Evolutionary conservation across 2,329 filamentous ascomycete genomes (phyloP), one percentile per base, ranked within the genome.

Genomic region (Cryphonectria naterciae): DNA sequence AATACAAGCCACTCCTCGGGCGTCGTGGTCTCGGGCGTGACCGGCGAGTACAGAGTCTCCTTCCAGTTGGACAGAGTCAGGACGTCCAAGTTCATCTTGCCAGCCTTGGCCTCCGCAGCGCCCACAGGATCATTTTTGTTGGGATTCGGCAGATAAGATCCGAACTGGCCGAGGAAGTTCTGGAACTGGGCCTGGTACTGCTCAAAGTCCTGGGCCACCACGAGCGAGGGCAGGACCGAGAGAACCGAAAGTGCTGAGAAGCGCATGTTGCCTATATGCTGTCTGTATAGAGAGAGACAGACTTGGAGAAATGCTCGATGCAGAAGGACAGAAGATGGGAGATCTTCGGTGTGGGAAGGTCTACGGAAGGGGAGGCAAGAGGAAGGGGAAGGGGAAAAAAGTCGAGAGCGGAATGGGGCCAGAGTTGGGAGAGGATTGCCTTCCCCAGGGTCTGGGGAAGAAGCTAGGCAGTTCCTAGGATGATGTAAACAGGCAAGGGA

Each of bases 1-100:
- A 92, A 85, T 73, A 95, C 83, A 85, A 92, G 90, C 91, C 91
- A 94, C 81, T 94, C 91, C 81, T 92, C 91, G 6, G 92, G 91
- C 10, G 82, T 85, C 15, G 87, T 87, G 73, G 87, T 86, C 39
- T 81, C 87, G 11, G 88, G 81, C 72, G 88, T 83, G 70, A 92
- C 88, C 41, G 89, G 87, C 66, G 83, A 83, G 77, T 88, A 90
- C 72, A 95, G 83, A 2, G 89, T 88, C 37, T 91, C 82, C 79
- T 90, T 88, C 91, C 92, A 93, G 85, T 91, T 92, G 74, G 89
- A 83, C 70, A 93, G 83, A 6, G 89, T 91, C 75, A 95, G 79
- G 65, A 86, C 79, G 78, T 87, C 82, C 73, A 91, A 82, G 64
- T 85, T 84, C 74, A 82, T 80, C 62, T 80, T 79, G 2, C 85